Base-by-base conservation (phyloP, 1,284 basidiomycete genomes). In the Ganoderma sp. region DNA sequence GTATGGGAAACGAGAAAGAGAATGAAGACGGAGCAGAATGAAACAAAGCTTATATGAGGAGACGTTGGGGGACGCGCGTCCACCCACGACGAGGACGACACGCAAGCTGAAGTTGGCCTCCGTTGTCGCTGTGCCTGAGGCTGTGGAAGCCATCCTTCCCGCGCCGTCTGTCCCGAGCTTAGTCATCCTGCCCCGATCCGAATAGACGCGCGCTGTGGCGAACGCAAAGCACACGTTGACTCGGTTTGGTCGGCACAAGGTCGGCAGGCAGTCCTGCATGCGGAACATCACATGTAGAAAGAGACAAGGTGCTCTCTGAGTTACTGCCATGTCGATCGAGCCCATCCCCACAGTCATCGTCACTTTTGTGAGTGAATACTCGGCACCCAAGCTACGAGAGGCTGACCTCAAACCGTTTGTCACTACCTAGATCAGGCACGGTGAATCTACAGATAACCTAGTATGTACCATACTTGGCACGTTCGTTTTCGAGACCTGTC, bases 371-470 rank as follows among this genome's bases (percentile, higher is more conserved):
- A 73, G 77, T 42, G 10, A 19, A 14, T 15, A 9, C 17, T 7
- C 10, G 15, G 15, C 28, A 15, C n/a, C 41, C 25, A 3, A 42
- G 17, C 12, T 41, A 14, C 14, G 2, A 32, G 32, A 32, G 5
- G 14, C 10, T 15, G 39, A 12, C 41, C 34, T 59, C 25, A 64
- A 32, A n/a, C n/a, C 1, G 17, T 19, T 48, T 19, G 5, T 32
- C 37, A 37, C 32, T 32, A 4, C 17, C 50, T 50, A 76, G 75
- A 86, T 94, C 71, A 84, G 93, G 70, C 93, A 95, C 78, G 93
- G 90, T 59, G 92, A 95, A 76, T 93, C 91, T 3, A 89, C 85
- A 57, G 93, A 93, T 78, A 88, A 88, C 72, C 71, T 87, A 73
- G 89, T 89, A 67, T 73, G 89, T 89, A 67, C 25, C 42, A 19